Percentiles rank a stretch among this genome's conserved stretches.
Evolutionary conservation across 2,329 filamentous ascomycete genomes (phyloP).

Genomic region (Setomelanomma holmii): DNA sequence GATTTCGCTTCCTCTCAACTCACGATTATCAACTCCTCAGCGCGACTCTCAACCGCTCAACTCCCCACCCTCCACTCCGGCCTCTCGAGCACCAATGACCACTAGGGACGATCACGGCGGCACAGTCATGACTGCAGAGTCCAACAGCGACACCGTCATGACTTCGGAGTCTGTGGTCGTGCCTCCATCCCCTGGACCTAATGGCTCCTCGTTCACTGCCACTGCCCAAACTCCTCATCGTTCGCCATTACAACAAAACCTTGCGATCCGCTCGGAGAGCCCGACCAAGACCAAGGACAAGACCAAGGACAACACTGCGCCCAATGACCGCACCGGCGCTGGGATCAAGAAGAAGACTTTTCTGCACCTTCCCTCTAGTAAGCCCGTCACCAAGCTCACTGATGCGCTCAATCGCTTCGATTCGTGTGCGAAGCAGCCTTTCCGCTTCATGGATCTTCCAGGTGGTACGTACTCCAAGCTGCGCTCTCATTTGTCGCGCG

Average conservation of each 20-base stretch:
- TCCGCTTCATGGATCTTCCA: slow-evolving; percentile 28
- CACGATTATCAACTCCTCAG: slow-evolving; percentile 1
- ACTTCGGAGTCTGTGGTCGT: slow-evolving; percentile 4
- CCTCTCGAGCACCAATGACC: too few species aligned
- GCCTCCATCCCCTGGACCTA: slow-evolving; percentile 15
- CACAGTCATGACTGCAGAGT: background rate
- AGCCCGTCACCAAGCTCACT: too few species aligned
- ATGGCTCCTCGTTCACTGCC: background rate
- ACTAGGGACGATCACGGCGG: too few species aligned
- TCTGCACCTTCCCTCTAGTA: too few species aligned
- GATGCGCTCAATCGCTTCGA: too few species aligned
- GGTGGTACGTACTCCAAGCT: slow-evolving; percentile 29
- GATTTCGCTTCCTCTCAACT: slow-evolving; percentile 1
- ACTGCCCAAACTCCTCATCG: too few species aligned
- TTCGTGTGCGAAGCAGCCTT: slow-evolving; percentile 9
- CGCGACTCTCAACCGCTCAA: background rate
- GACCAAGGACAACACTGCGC: background rate
- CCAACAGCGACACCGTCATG: slow-evolving; percentile 5
- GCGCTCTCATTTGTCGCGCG: too few species aligned
- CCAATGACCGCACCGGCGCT: slow-evolving; percentile 7
- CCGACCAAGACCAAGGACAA: background rate
- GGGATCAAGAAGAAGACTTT: slow-evolving; percentile 21
- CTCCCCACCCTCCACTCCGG: background rate
- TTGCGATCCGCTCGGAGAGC: too few species aligned
- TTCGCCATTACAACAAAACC: too few species aligned